These are phyloP conservation scores for Collybia sordida DNA, from an alignment of 768 basidiomycete genomes.

Conservation along the genomic window DNA sequence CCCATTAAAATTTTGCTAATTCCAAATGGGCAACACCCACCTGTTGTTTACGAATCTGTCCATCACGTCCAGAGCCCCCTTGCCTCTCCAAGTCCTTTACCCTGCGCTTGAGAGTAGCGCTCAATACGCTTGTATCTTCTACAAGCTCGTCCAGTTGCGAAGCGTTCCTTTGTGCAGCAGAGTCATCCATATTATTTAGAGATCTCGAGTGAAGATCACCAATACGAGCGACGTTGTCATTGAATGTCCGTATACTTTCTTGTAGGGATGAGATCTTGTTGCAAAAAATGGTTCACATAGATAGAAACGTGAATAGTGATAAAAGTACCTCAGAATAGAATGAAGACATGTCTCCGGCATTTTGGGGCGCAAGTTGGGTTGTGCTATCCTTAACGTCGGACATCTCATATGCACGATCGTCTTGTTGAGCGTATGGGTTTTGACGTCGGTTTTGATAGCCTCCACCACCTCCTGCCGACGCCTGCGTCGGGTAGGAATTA, in stretches of 20 bases:
- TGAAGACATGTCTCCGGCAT: conserved; percentile 57
- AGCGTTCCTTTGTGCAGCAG: conserved; percentile 56
- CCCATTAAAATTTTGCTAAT: conserved; percentile 1
- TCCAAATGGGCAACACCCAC: conserved; percentile 29
- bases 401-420: conserved; percentile 70
- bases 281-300: background rate
- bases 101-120: conserved; percentile 65
- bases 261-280: conserved; percentile 74
- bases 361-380: conserved; percentile 42
- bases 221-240: conserved; percentile 66
- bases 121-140: conserved; percentile 69
- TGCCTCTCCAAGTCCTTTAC: conserved; percentile 72
- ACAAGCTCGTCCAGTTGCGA: conserved; percentile 69
- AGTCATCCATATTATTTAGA: conserved; percentile 75
- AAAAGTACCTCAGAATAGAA: conserved; percentile 73
- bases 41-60: conserved; percentile 77
- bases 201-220: conserved; percentile 73
- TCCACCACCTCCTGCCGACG: conserved; percentile 47
- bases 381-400: conserved; percentile 62
- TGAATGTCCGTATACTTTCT: conserved; percentile 67
- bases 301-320: background rate
- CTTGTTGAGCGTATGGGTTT: conserved; percentile 72
- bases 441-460: conserved; percentile 42
- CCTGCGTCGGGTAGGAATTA: conserved; percentile 68
- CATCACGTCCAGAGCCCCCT: conserved; percentile 65